These are phyloP conservation scores for Helminthosporium solani DNA, from an alignment of 2,329 filamentous ascomycete species.

Conservation along the genomic window DNA sequence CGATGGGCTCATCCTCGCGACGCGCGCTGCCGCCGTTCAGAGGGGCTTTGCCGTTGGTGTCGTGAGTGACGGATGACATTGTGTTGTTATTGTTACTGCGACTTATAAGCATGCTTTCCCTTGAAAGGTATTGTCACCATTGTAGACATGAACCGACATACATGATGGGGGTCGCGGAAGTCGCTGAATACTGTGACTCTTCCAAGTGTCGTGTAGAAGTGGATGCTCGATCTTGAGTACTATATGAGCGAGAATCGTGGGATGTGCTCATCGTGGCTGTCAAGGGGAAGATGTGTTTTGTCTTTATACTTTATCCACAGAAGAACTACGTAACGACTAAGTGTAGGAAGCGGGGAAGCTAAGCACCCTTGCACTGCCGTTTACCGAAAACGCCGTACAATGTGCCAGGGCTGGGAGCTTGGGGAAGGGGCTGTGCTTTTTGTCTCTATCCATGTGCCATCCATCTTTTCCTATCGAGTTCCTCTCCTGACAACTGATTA, in stretches of 20 bases:
- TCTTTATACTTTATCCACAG: neutral
- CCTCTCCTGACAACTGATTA: neutral
- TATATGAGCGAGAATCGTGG: neutral
- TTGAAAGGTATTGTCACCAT: too few relatives aligned
- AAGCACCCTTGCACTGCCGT: neutral
- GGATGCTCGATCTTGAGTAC: too few relatives aligned
- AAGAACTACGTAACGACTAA: neutral
- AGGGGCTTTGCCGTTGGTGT: conserved; percentile 43
- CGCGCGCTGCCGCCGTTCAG: conserved; percentile 16
- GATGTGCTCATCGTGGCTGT: neutral
- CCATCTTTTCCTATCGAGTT: neutral
- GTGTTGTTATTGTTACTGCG: neutral
- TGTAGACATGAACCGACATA: too few relatives aligned
- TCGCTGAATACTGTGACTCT: neutral
- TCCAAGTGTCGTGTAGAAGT: neutral
- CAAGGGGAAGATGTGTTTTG: neutral
- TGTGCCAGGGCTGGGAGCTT: neutral
- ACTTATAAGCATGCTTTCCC: neutral
- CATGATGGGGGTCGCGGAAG: neutral
- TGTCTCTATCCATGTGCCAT: neutral
- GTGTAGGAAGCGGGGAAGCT: neutral
- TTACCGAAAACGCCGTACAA: too few relatives aligned
- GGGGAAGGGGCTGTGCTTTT: neutral
- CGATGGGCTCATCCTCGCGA: conserved; percentile 34
- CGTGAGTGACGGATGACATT: conserved; percentile 24